Conservation (phyloP, 1,284 basidiomycete species). For the Tylopilus orsonianus region DNA sequence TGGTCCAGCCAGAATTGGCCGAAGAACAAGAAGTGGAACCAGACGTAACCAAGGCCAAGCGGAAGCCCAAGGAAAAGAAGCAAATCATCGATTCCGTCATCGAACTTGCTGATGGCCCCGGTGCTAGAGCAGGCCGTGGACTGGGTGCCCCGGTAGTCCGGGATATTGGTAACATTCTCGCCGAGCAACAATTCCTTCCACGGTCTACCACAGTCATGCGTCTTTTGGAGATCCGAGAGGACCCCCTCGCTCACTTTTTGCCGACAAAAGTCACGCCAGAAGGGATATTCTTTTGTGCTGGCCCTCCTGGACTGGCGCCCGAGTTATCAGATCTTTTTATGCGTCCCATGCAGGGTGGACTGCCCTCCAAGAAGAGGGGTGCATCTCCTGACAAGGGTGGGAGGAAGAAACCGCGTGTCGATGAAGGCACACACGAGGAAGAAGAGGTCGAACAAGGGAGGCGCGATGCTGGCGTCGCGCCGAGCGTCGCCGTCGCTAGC, state of each 20-base stretch:
- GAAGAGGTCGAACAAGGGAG: slow-evolving; percentile 70
- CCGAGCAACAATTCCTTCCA: slow-evolving; percentile 80
- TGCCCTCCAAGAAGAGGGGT: slow-evolving; percentile 53
- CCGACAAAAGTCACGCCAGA: slow-evolving; percentile 72
- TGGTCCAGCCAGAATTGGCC: slow-evolving; percentile 36
- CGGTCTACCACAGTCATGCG: slow-evolving; percentile 80
- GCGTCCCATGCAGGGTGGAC: slow-evolving; percentile 60
- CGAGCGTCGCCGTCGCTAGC: slow-evolving; percentile 54
- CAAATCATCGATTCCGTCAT: slow-evolving; percentile 83
- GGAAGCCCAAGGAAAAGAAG: slow-evolving; percentile 67
- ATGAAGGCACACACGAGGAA: slow-evolving; percentile 47
- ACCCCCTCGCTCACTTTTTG: slow-evolving; percentile 83
- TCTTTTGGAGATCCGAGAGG: slow-evolving; percentile 79
- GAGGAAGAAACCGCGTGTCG: slow-evolving; percentile 62
- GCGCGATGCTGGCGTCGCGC: slow-evolving; percentile 59
- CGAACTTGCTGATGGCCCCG: slow-evolving; percentile 75
- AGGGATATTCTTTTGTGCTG: slow-evolving; percentile 77
- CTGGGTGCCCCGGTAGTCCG: slow-evolving; percentile 57
- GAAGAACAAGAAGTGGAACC: slow-evolving; percentile 38
- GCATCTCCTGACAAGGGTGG: slow-evolving; percentile 53
- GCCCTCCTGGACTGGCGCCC: slow-evolving; percentile 76
- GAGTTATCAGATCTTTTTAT: slow-evolving; percentile 83
- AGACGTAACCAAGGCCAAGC: slow-evolving; percentile 43
- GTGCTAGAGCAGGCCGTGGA: slow-evolving; percentile 52
- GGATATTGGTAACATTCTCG: slow-evolving; percentile 75